Evolutionary conservation across 2,329 filamentous ascomycete genomes (phyloP).

Genomic region (Fusarium agapanthi): DNA sequence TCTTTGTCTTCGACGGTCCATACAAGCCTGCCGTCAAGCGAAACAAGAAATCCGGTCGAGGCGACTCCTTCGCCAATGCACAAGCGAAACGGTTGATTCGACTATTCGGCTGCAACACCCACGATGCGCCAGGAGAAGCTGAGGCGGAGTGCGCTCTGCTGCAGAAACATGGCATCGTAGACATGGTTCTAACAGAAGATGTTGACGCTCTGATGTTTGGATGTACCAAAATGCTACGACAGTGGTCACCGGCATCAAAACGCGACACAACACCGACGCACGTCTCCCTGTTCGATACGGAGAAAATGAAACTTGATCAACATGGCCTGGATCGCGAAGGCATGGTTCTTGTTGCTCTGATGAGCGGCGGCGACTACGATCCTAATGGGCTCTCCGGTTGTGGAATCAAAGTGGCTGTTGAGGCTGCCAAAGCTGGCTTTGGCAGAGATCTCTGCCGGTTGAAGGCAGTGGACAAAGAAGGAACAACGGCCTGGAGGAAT

Average conservation of each 20-base stretch:
- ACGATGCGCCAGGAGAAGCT: slow-evolving; percentile 92
- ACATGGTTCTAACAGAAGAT: slow-evolving; percentile 95
- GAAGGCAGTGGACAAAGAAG: slow-evolving; percentile 65
- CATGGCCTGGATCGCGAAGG: slow-evolving; percentile 81
- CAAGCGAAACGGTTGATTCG: slow-evolving; percentile 85
- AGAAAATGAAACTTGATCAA: slow-evolving; percentile 57
- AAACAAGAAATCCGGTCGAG: slow-evolving; percentile 75
- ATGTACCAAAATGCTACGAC: slow-evolving; percentile 78
- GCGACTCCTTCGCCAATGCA: slow-evolving; percentile 73
- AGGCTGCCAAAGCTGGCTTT: slow-evolving; percentile 89
- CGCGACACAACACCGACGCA: slow-evolving; percentile 80
- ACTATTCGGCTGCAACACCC: slow-evolving; percentile 83
- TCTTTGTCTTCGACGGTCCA: slow-evolving; percentile 91
- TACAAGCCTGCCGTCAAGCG: slow-evolving; percentile 89
- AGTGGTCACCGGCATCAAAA: slow-evolving; percentile 79
- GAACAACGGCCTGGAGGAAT: slow-evolving; percentile 75
- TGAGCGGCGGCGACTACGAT: slow-evolving; percentile 95
- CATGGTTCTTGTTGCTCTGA: slow-evolving; percentile 92
- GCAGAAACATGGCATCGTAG: slow-evolving; percentile 83
- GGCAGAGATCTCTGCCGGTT: slow-evolving; percentile 77
- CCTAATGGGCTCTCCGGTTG: slow-evolving; percentile 88
- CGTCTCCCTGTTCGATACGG: slow-evolving; percentile 79
- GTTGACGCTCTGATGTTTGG: slow-evolving; percentile 99
- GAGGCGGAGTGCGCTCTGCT: slow-evolving; percentile 94
- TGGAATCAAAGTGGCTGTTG: slow-evolving; percentile 86